These are phyloP conservation scores for Withania somnifera DNA, from an alignment of 305 asterid species.

Conservation along the genomic window DNA sequence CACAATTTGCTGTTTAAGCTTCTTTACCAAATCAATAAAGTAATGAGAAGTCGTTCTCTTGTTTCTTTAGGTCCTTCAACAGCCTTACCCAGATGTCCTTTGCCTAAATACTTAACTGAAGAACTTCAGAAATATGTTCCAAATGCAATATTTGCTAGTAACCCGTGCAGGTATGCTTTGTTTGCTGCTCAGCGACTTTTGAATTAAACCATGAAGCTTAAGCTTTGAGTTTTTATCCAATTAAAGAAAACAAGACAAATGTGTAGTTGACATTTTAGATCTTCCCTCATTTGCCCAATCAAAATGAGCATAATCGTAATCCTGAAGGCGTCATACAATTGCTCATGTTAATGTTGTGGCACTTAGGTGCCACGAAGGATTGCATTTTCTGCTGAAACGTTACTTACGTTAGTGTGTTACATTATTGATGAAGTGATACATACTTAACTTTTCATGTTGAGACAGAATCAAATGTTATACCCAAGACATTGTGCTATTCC, in stretches of 20 bases:
- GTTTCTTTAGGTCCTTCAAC: conserved; percentile 69
- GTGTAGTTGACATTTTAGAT: background rate
- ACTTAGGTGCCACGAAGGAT: background rate
- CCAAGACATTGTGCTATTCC: conserved; percentile 86
- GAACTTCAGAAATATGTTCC: conserved; percentile 66
- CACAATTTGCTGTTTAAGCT: background rate
- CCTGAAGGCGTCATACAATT: background rate
- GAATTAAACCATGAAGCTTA: background rate
- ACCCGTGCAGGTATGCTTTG: conserved; percentile 78
- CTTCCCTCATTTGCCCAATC: background rate
- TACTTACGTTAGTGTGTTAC: background rate
- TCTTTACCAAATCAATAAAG: background rate
- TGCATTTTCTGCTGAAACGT: background rate
- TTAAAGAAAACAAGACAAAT: background rate
- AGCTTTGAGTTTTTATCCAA: background rate
- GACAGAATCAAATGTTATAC: conserved; percentile 76
- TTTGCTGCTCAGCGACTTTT: background rate
- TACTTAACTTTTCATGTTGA: conserved; percentile 4
- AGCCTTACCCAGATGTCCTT: conserved; percentile 66
- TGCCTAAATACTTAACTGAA: conserved; percentile 79
- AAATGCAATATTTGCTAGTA: conserved; percentile 64
- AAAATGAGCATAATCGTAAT: background rate
- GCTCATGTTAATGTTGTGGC: background rate
- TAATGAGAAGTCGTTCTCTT: background rate
- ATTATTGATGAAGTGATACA: background rate